Percentiles rank a stretch among this genome's conserved stretches.
phyloP scores from a whole-genome alignment of 2,329 filamentous ascomycete genomes.

The Monosporascus sp. region DNA sequence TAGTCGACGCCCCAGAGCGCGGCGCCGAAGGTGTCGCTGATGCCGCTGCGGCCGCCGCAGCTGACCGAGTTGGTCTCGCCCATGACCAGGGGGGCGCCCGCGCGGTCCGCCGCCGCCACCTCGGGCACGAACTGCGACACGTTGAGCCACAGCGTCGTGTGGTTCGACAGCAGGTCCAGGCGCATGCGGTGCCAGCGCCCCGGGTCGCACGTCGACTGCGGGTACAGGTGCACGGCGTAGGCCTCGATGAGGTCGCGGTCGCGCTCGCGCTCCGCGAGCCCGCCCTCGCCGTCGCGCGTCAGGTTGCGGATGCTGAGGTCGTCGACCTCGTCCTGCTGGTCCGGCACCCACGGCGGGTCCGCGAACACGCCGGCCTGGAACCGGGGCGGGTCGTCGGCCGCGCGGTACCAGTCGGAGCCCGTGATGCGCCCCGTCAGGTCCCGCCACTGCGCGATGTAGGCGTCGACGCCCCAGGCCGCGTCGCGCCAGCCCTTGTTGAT shows the following conservation, averaged over 20 bases:
- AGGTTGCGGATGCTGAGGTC: slow-evolving; percentile 30
- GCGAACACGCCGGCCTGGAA: slow-evolving; percentile 30
- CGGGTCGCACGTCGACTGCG: slow-evolving; percentile 31
- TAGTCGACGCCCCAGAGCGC: slow-evolving; percentile 46
- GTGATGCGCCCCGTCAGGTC: slow-evolving; percentile 27
- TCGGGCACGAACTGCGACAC: slow-evolving; percentile 29
- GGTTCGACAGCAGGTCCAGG: slow-evolving; percentile 28
- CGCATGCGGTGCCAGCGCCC: slow-evolving; percentile 27
- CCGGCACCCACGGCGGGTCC: slow-evolving; percentile 30
- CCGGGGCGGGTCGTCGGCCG: slow-evolving; percentile 15
- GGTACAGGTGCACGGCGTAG: slow-evolving; percentile 31
- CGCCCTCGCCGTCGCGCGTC: slow-evolving; percentile 15
- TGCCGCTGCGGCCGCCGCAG: slow-evolving; percentile 33
- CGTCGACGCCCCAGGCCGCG: slow-evolving; percentile 21
- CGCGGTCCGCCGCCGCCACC: slow-evolving; percentile 26
- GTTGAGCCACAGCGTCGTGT: slow-evolving; percentile 29
- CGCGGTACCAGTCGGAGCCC: slow-evolving; percentile 24
- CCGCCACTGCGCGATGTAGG: slow-evolving; percentile 28
- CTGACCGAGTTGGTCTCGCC: slow-evolving; percentile 43
- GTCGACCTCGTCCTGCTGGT: slow-evolving; percentile 31
- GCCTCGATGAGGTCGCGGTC: slow-evolving; percentile 28
- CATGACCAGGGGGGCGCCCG: slow-evolving; percentile 35
- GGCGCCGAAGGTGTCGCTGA: slow-evolving; percentile 42
- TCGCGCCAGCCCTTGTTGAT: slow-evolving; percentile 29
- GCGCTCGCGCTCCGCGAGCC: slow-evolving; percentile 17